Evolutionary conservation across 192 early-diverging fungal genomes (phyloP), one percentile per base, ranked within the genome.

Genomic region (Backusella luteola): DNA sequence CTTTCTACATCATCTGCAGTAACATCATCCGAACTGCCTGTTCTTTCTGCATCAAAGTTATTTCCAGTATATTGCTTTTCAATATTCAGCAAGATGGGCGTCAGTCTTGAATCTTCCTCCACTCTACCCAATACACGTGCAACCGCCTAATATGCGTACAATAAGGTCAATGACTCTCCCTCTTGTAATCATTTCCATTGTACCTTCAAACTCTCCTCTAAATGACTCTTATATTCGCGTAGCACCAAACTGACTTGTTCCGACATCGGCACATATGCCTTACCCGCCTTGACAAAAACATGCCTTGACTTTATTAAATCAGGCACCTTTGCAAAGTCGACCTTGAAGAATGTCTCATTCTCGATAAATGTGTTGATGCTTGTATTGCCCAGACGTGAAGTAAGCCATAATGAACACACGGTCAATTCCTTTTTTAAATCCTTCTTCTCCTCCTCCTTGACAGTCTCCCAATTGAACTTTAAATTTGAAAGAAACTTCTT

Each of bases 21-120:
- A 15, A 94, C 82, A n/a, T 84, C 80, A 5, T 90, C 92, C 7
- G 85, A 29, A 29, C 23, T 29, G 8, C 26, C 26, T 12, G 8
- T 11, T 29, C 23, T 32, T 29, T 71, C 70, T 14, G 35, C 34
- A 49, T 26, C 75, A 83, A 96, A 97, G 39, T 89, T 89, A 52
- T 89, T 88, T 1, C 91, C 91, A 4, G 90, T 82, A 67, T 93
- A 91, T 83, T 97, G 95, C 72, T 90, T 91, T 75, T 94, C 90
- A 44, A 99, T 86, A 69, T 95, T 96, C 49, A 90, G 87, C 39
- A 99, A 87, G 34, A 98, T 88, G 1, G 98, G 98, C 66, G 90
- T 84, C 68, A 99, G 84, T 34, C 96, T 92, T 80, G 96, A 93
- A 76, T 97, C 96, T 81, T 99, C 96, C 67, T 95, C 94, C 91